Conservation (phyloP, 1,284 basidiomycete genomes). For the Melanopsichium pennsylvanicum region DNA sequence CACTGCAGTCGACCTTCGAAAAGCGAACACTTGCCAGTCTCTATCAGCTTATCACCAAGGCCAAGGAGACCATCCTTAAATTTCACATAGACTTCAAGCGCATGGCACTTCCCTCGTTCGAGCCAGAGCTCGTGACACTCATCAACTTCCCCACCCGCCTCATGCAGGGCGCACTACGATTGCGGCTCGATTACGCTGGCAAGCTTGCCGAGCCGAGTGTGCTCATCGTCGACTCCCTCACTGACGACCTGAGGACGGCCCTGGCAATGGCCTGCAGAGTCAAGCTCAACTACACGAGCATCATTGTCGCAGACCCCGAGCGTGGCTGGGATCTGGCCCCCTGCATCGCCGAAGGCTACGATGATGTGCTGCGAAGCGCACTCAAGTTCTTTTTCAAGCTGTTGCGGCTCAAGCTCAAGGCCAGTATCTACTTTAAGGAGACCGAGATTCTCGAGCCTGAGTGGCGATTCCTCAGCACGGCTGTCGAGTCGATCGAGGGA, state of each 20-base stretch:
- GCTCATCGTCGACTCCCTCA: slow-evolving; percentile 89
- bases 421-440: slow-evolving; percentile 96
- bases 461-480: slow-evolving; percentile 93
- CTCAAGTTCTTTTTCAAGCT: slow-evolving; percentile 91
- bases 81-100: slow-evolving; percentile 77
- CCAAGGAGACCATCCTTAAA: slow-evolving; percentile 85
- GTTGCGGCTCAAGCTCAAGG: slow-evolving; percentile 93
- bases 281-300: slow-evolving; percentile 90
- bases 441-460: slow-evolving; percentile 96
- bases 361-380: slow-evolving; percentile 85
- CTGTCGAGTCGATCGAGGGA: slow-evolving; percentile 85
- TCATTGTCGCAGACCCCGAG: slow-evolving; percentile 81
- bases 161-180: slow-evolving; percentile 86
- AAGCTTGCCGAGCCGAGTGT: slow-evolving; percentile 84
- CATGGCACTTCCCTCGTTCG: slow-evolving; percentile 92
- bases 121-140: slow-evolving; percentile 87
- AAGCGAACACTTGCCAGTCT: slow-evolving; percentile 88
- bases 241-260: slow-evolving; percentile 89
- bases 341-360: slow-evolving; percentile 88
- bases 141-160: slow-evolving; percentile 95
- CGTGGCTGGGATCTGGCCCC: slow-evolving; percentile 87
- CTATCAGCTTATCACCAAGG: slow-evolving; percentile 82
- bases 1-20: slow-evolving; percentile 90
- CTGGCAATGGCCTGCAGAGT: slow-evolving; percentile 92
- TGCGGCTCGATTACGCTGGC: slow-evolving; percentile 87